Evolutionary conservation across 805 yeast genomes (phyloP), one percentile per base, ranked within the genome.

Genomic region (Lipomyces spencermartinsiae): DNA sequence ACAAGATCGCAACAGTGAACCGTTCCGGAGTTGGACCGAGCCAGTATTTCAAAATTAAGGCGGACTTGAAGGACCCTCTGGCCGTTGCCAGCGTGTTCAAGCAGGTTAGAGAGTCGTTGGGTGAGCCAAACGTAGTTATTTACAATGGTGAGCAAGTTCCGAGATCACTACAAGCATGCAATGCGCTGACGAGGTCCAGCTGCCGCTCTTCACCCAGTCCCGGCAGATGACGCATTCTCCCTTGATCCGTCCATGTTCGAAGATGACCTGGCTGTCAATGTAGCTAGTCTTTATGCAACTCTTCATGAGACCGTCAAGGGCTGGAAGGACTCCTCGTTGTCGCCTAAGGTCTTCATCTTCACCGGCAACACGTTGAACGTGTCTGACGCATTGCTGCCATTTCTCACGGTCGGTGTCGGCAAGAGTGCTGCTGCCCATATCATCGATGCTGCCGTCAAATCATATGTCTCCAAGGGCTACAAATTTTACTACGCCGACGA

Each of bases 341-440:
- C 31, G 10, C 22, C 33, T 29, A 53, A 53, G 56, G 9, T 9
- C 56, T 53, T 53, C 19, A 53, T 53, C 14, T 29, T 19, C n/a
- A 53, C 56, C 33, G 56, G 56, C 9, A 53, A 53, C 33, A 16
- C 7, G 33, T 53, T 53, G 31, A 53, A 53, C 33, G 29, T 53
- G n/a, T 10, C 49, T 16, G 56, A 29, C 16, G 56, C 56, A 53
- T 10, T 6, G 29, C 56, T 29, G 10, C 22, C 56, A 29, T 4
- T 53, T 16, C 29, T 29, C 56, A 53, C 33, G 2, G 6, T 53
- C 8, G 56, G 56, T 29, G 56, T 53, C 33, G 56, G 56, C 56
- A 53, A 53, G 33, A n/a, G 22, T 19, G 56, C 56, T 16, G 56
- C 31, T 10, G 56, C 56, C 19, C 56, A 53, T 53, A 25, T 53